These are phyloP conservation scores for Lasiosphaeria hispida DNA, from an alignment of 495 filamentous ascomycete genomes.

Conservation along the genomic window DNA sequence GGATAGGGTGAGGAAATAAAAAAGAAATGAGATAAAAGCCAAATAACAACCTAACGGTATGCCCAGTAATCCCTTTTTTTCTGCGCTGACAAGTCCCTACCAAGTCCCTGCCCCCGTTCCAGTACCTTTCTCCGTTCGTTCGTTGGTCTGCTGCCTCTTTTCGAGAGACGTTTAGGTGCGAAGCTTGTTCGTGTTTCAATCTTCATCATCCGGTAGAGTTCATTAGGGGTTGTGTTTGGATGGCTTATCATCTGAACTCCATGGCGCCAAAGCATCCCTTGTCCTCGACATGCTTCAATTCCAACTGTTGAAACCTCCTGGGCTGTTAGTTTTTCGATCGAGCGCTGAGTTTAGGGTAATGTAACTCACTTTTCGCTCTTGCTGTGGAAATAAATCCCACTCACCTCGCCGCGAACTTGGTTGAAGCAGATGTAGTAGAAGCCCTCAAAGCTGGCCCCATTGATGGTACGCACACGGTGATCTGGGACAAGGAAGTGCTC, in stretches of 20 bases:
- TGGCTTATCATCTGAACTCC: slow-evolving; percentile 76
- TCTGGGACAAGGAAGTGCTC: slow-evolving; percentile 97
- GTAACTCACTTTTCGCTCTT: slow-evolving; percentile 87
- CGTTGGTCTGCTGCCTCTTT: too few relatives aligned
- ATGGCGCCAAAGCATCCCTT: slow-evolving; percentile 81
- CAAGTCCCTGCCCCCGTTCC: too few relatives aligned
- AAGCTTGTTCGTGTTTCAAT: too few relatives aligned
- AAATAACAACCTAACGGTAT: not conserved
- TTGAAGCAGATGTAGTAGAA: slow-evolving; percentile 99
- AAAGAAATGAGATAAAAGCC: not conserved
- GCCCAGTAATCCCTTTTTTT: not conserved
- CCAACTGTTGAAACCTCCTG: slow-evolving; percentile 82
- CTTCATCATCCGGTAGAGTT: not conserved
- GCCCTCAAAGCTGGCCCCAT: slow-evolving; percentile 93
- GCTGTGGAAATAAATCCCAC: slow-evolving; percentile 95
- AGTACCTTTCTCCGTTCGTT: too few relatives aligned
- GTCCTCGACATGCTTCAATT: slow-evolving; percentile 83
- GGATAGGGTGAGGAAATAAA: not conserved
- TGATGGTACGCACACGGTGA: slow-evolving; percentile 84
- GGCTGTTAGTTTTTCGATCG: slow-evolving; percentile 3
- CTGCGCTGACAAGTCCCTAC: not conserved
- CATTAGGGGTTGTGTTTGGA: not conserved
- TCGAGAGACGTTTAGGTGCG: too few relatives aligned
- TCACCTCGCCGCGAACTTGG: slow-evolving; percentile 77
- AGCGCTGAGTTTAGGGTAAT: not conserved